A percentile compares a stretch with the other conserved stretches of the same genome.
phyloP scores from a whole-genome alignment of 495 filamentous ascomycete species.

The Aspergillus avenaceus region DNA sequence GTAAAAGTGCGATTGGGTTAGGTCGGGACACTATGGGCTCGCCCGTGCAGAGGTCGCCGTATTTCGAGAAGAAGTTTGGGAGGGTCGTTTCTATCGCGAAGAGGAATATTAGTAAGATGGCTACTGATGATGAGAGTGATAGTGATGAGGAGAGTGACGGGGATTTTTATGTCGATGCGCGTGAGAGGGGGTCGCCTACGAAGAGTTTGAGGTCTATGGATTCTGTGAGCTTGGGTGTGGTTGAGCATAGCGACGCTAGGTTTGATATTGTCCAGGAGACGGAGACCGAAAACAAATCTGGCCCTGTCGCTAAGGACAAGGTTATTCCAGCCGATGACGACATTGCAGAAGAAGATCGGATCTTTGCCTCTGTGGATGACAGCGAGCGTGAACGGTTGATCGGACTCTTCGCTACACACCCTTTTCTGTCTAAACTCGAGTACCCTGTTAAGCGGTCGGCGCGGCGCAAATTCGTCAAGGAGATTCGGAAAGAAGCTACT shows the following conservation, averaged over 20 bases:
- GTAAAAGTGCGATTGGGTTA: background rate
- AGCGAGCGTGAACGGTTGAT: constrained; percentile 12
- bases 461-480: constrained; percentile 15
- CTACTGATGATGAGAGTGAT: too few species aligned
- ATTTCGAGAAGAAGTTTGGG: background rate
- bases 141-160: background rate
- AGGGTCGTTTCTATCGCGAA: background rate
- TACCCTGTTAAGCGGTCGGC: constrained; percentile 17
- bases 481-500: constrained; percentile 13
- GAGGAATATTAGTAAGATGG: constrained; percentile 2
- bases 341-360: constrained; percentile 8
- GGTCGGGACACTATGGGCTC: background rate
- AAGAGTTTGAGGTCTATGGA: too few species aligned
- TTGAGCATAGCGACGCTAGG: too few species aligned
- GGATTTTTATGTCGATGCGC: too few species aligned
- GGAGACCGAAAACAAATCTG: too few species aligned
- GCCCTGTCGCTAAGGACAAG: too few species aligned
- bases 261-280: too few species aligned
- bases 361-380: constrained; percentile 16
- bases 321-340: too few species aligned
- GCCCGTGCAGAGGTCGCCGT: background rate
- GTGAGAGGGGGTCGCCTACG: background rate
- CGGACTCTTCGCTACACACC: constrained; percentile 15
- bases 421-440: constrained; percentile 15
- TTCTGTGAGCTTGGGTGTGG: too few species aligned